phyloP scores from a whole-genome alignment of 345 rosid species.

The Aquilaria sinensis region DNA sequence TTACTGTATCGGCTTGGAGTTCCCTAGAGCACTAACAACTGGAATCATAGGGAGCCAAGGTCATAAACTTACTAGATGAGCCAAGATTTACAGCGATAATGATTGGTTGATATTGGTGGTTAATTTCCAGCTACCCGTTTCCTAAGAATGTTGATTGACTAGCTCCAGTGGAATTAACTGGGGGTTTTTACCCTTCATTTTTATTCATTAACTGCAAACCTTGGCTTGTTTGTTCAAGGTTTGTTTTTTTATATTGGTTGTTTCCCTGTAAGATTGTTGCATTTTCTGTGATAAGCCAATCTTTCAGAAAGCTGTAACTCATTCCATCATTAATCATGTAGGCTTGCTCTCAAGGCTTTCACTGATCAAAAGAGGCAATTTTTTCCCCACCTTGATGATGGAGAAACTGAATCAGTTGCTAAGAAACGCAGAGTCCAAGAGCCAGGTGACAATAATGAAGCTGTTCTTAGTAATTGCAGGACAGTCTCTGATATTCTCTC shows the following conservation, averaged over 20 bases:
- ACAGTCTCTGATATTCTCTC: constrained; percentile 58
- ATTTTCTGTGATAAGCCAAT: not conserved
- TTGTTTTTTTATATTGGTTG: not conserved
- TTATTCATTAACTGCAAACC: not conserved
- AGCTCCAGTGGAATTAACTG: not conserved
- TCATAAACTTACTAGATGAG: no score
- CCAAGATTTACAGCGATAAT: no score
- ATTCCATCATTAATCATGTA: constrained; percentile 21
- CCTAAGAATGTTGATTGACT: not conserved
- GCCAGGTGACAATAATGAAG: constrained; percentile 25
- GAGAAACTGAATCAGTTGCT: constrained; percentile 32
- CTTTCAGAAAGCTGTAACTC: constrained; percentile 3
- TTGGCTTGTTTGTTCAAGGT: not conserved
- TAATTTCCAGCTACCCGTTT: no score
- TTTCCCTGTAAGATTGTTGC: not conserved
- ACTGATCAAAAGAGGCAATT: constrained; percentile 82
- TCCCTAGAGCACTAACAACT: no score
- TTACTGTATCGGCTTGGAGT: no score
- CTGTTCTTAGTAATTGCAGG: constrained; percentile 42
- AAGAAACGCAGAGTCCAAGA: constrained; percentile 49
- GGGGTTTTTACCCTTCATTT: not conserved
- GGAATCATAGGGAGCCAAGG: no score
- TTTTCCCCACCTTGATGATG: constrained; percentile 81
- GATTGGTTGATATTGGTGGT: no score
- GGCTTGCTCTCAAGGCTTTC: constrained; percentile 95